Percentiles rank a stretch among this genome's conserved stretches.
Evolutionary conservation across 2,329 filamentous ascomycete species (phyloP).

Genomic region (Phaeomoniella chlamydospora): DNA sequence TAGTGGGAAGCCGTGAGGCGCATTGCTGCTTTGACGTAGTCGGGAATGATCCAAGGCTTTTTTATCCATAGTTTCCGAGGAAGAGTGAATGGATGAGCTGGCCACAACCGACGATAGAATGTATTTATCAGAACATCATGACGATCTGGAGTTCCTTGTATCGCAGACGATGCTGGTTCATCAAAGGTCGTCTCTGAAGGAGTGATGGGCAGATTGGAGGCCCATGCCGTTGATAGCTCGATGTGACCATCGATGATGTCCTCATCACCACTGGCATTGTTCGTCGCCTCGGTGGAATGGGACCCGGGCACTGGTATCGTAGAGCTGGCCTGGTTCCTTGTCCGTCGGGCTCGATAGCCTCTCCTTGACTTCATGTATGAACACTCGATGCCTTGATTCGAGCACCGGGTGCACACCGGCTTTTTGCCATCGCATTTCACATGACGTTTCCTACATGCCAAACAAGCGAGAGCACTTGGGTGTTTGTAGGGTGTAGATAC

Average conservation of each 20-base stretch:
- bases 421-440: slow-evolving; percentile 60
- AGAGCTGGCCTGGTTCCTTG: neutral
- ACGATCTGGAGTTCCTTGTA: slow-evolving; percentile 6
- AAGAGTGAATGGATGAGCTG: slow-evolving; percentile 41
- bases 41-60: slow-evolving; percentile 23
- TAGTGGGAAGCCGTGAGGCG: slow-evolving; percentile 43
- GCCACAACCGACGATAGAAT: slow-evolving; percentile 42
- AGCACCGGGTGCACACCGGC: slow-evolving; percentile 54
- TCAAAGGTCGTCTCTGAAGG: neutral
- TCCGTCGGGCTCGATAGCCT: slow-evolving; percentile 9
- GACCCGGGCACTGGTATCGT: neutral
- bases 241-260: neutral
- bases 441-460: slow-evolving; percentile 43
- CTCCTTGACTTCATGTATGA: slow-evolving; percentile 48
- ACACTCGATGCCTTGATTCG: slow-evolving; percentile 44
- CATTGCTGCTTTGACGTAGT: slow-evolving; percentile 38
- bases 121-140: slow-evolving; percentile 30
- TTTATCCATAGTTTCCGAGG: slow-evolving; percentile 24
- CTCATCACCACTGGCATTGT: neutral
- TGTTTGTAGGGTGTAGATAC: too few species aligned
- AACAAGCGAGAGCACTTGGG: slow-evolving; percentile 27
- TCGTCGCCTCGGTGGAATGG: neutral
- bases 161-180: slow-evolving; percentile 7
- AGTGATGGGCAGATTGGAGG: slow-evolving; percentile 7
- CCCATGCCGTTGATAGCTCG: slow-evolving; percentile 4